Evolutionary conservation across 495 filamentous ascomycete genomes (phyloP).

Genomic region (Aspergillus indologenus): DNA sequence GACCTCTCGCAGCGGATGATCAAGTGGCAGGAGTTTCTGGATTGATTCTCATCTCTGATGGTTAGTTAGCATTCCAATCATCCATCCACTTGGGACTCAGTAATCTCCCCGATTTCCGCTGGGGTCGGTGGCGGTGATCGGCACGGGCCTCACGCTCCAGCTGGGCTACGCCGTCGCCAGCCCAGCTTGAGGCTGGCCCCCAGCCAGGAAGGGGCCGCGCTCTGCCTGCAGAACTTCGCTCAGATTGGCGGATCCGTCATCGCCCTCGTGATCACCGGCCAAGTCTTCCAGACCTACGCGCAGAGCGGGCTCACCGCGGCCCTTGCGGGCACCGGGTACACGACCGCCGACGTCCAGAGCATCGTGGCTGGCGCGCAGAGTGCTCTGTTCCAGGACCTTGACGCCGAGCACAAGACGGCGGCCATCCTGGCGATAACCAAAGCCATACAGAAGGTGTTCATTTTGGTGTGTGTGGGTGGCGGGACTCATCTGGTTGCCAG

Average conservation of each 20-base stretch:
- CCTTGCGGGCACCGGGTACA: background rate
- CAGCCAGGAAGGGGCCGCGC: slow-evolving; percentile 8
- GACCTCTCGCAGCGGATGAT: too few species aligned
- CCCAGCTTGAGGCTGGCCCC: slow-evolving; percentile 12
- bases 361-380: background rate
- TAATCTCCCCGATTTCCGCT: slow-evolving; percentile 26
- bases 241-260: slow-evolving; percentile 16
- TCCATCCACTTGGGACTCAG: too few species aligned
- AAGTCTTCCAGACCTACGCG: slow-evolving; percentile 12
- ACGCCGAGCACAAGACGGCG: background rate
- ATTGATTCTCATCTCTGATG: too few species aligned
- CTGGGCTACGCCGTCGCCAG: slow-evolving; percentile 15
- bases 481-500: background rate
- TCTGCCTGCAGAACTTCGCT: slow-evolving; percentile 10
- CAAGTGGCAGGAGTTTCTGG: too few species aligned
- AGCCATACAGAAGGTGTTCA: background rate
- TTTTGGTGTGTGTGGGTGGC: background rate
- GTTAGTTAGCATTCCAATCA: too few species aligned
- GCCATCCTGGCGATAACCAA: background rate
- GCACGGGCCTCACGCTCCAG: slow-evolving; percentile 15
- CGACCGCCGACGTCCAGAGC: background rate
- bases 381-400: background rate
- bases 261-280: slow-evolving; percentile 8
- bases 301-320: background rate
- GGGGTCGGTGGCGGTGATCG: slow-evolving; percentile 17